Evolutionary conservation across 2,329 filamentous ascomycete species (phyloP), one percentile per base, ranked within the genome.

Genomic region (Aspergillus nomiae): DNA sequence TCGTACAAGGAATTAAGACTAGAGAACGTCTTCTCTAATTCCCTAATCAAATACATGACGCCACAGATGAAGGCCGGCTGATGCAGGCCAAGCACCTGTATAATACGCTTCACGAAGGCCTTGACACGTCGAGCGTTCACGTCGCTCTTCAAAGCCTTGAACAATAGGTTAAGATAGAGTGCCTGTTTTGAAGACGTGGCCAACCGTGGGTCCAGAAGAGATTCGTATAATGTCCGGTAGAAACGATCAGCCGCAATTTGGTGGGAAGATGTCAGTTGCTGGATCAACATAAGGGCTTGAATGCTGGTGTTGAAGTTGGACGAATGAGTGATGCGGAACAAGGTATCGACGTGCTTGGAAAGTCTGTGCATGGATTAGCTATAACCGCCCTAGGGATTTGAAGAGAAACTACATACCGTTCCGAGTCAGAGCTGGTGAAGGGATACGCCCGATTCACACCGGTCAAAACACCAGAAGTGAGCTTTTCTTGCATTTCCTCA

Each of bases 221-320:
- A 97, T 79, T 99, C 95, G 77, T 99, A 99, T 2, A 99, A 83
- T 11, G 94, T 97, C 57, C 93, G 87, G 81, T 98, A 99, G 81
- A 97, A 99, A 64, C 95, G 87, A 73, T 99, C 95, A 14, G 90
- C 89, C 5, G 90, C 90, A 59, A 94, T 84, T 71, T 94, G 90
- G 75, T 95, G 92, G 3, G 89, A 87, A 1, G 89, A 84, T 0
- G 93, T 92, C 32, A 99, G 86, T 76, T 98, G 95, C 76, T 98
- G 95, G 68, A 99, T 96, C 55, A 99, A 83, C 81, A 97, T 90
- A 67, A 99, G 86, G 38, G 95, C 94, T 78, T 99, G 95, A 43
- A 99, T 92, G 74, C 93, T 95, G 0, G 95, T 99, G 80, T 98
- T 99, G 85, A 99, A 98, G 78, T 99, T 99, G 61, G 94, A 92